Evolutionary conservation across 2,329 filamentous ascomycete genomes (phyloP), one percentile per base, ranked within the genome.

Genomic region (Penicillium psychrosexuale): DNA sequence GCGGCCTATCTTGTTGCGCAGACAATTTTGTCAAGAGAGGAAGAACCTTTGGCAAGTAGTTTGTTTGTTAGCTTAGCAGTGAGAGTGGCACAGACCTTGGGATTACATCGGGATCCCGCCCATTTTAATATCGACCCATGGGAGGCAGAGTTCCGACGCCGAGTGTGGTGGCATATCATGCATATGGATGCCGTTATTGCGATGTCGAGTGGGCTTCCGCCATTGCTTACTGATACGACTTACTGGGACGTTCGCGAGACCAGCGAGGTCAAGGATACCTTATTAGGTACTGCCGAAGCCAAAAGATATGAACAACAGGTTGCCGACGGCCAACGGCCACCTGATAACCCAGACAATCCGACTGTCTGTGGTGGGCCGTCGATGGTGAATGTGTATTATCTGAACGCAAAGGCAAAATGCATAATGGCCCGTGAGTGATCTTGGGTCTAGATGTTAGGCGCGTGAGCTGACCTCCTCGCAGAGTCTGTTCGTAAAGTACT

Each of bases 101-200:
- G 77, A 12, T 64, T 79, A 8, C 77, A 79, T 63, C 73, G 77
- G 24, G 78, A 81, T 53, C 77, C 77, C 2, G 74, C 75, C 0
- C 73, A 78, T 22, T 80, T 79, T 57, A 75, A 75, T 8, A 74
- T 80, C 39, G 66, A 70, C 8, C 65, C 74, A 2, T 72, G 71
- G 33, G 75, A 78, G 58, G 76, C 77, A 2, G 77, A 79, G 58
- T 70, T 74, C 30, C 69, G 77, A 36, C 71, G 77, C 46, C 69
- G 77, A 19, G 65, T 79, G 42, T 79, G 77, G 77, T 79, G 76
- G 75, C 77, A 78, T 56, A 77, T 79, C 36, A 73, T 78, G 28
- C 75, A 79, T 45, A 77, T 78, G 67, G 76, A 78, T 59, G 69
- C 76, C 13, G 71, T 78, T 13, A 73, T 80, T n/a, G 74, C 77